Conservation (phyloP, 2,329 filamentous ascomycete genomes). For the Fusarium abutilonis region DNA sequence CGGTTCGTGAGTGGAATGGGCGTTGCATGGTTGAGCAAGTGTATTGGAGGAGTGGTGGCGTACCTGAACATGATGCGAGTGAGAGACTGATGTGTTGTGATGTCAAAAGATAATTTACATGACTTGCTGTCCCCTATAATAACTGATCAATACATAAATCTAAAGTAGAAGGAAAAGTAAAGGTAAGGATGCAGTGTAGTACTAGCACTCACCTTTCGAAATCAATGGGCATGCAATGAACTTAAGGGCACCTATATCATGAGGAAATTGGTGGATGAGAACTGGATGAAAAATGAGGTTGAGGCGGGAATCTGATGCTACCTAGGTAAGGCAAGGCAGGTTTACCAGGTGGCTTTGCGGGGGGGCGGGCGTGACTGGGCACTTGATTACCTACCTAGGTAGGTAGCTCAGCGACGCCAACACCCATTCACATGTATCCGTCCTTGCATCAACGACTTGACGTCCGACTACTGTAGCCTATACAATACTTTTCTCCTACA, state of each 20-base stretch:
- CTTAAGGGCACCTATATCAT: not conserved
- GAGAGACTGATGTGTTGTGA: not conserved
- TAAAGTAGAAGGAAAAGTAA: too few species aligned
- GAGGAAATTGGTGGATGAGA: not conserved
- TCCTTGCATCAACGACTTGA: too few species aligned
- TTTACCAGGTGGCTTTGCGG: too few species aligned
- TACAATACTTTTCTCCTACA: not conserved
- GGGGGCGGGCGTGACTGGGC: too few species aligned
- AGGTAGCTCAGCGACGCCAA: too few species aligned
- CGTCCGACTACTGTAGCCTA: not conserved
- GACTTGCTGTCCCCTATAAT: not conserved
- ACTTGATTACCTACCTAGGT: too few species aligned
- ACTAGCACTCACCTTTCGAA: not conserved
- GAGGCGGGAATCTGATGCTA: constrained; percentile 16
- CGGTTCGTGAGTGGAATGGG: constrained; percentile 5
- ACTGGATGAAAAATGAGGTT: constrained; percentile 15
- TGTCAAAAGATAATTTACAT: constrained; percentile 10
- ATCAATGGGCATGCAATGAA: not conserved
- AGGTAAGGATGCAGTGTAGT: too few species aligned
- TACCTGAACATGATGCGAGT: constrained; percentile 39
- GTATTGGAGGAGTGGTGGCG: not conserved
- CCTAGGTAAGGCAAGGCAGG: not conserved
- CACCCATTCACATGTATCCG: too few species aligned
- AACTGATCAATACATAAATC: not conserved
- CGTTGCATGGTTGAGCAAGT: too few species aligned